Evolutionary conservation across 2,329 filamentous ascomycete species (phyloP), one percentile per base, ranked within the genome.

Genomic region (Dactylellina parvicollis): DNA sequence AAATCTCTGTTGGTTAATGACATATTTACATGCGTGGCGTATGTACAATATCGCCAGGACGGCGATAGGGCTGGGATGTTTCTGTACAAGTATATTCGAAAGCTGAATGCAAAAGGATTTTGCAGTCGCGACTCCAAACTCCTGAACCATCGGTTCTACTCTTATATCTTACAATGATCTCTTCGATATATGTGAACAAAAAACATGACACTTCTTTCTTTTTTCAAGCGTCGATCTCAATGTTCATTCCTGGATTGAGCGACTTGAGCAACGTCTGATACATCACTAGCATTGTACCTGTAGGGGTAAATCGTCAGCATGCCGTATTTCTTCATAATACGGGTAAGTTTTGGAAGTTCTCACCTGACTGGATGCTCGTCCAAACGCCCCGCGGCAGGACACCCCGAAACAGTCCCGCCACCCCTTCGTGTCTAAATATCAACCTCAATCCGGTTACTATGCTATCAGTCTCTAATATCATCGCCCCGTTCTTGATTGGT

Each of bases 311-410:
- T 26, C 5, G 20, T 34, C 16, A 59, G 12, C 10, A 54, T 40
- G 46, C 22, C n/a, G n/a, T n/a, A 52, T 12, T 32, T 18, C 4
- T 22, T 7, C 4, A n/a, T 24, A 46, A 40, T 26, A 46, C n/a
- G 44, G 12, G 32, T 4, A 50, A 50, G 12, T n/a, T 34, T 16
- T 36, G 30, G 16, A 18, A 22, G 10, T 49, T 62, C 59, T 65
- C 46, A 72, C 67, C 67, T 4, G 67, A 96, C 83, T 99, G 95
- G 67, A 98, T 92, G 79, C 94, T 96, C 20, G 95, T 99, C 95
- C 95, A 99, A 12, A 98, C 92, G 66, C 90, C 90, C 60, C 95
- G 87, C 1, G 95, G 95, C 0, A 94, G 94, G 1, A 99, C 94
- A 24, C 95, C 95, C 67, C 95, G 88, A 82, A 99, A 99, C 89